These are phyloP conservation scores for Bonia amplexicaulis DNA, from an alignment of 176 grass and related monocot species.

Conservation along the genomic window DNA sequence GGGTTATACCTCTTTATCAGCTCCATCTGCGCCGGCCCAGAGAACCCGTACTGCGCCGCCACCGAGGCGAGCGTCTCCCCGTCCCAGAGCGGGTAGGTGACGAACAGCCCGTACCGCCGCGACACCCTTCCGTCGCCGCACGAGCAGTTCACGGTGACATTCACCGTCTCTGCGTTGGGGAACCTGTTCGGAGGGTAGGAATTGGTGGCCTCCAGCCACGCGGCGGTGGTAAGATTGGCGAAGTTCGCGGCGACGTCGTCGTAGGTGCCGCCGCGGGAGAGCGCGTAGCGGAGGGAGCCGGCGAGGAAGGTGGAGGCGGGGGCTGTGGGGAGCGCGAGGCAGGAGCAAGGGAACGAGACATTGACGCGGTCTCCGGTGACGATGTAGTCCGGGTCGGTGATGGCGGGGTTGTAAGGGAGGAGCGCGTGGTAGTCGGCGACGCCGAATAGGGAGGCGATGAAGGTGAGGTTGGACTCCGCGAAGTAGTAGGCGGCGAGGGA, in stretches of 20 bases:
- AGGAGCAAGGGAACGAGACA: conserved; percentile 3
- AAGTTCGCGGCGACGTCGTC: background rate
- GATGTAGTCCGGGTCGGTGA: conserved; percentile 30
- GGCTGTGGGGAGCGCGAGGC: background rate
- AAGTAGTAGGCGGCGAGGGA: conserved; percentile 56
- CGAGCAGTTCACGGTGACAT: conserved; percentile 76
- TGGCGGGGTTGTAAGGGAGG: conserved; percentile 33
- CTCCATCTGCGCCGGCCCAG: background rate
- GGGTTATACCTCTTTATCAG: conserved; percentile 59
- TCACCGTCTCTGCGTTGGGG: conserved; percentile 20
- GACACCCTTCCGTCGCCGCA: conserved; percentile 52
- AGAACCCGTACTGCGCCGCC: conserved; percentile 28
- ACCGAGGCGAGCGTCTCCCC: conserved; percentile 44
- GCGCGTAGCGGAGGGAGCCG: conserved; percentile 19
- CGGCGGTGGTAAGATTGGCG: conserved; percentile 55
- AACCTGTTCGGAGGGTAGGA: conserved; percentile 31
- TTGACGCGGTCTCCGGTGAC: background rate
- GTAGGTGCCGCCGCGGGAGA: conserved; percentile 29
- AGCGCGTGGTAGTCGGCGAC: background rate
- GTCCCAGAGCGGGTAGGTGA: conserved; percentile 49
- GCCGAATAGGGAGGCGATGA: conserved; percentile 42
- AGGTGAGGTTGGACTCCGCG: conserved; percentile 30
- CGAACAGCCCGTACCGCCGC: conserved; percentile 57
- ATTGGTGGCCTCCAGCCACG: conserved; percentile 45
- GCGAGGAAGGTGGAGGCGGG: conserved; percentile 13